These are phyloP conservation scores for Crithidia brevicula DNA, from an alignment of 208 protist genomes.

Conservation along the genomic window DNA sequence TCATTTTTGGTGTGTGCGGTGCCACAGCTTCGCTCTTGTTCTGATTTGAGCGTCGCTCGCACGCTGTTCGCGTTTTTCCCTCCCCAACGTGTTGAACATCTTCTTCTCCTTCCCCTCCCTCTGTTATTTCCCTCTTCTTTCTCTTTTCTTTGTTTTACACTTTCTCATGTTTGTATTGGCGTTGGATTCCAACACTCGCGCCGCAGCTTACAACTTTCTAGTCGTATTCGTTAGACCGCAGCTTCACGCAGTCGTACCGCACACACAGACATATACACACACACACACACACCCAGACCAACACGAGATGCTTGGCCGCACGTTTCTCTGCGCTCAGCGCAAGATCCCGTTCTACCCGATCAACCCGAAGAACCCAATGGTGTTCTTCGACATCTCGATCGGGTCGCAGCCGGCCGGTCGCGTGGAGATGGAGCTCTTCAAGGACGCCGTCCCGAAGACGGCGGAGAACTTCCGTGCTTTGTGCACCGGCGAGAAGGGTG, in stretches of 20 bases:
- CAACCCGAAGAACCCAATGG: slow-evolving; percentile 78
- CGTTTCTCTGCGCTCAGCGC: slow-evolving; percentile 54
- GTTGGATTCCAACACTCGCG: neutral
- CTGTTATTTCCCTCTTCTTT: slow-evolving; percentile 2
- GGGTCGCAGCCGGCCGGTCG: slow-evolving; percentile 80
- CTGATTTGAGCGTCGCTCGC: too few relatives aligned
- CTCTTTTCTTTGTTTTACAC: neutral
- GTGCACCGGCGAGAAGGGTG: slow-evolving; percentile 92
- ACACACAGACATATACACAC: too few relatives aligned
- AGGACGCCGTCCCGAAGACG: slow-evolving; percentile 93
- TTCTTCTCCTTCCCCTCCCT: neutral
- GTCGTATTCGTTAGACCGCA: too few relatives aligned
- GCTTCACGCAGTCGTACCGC: too few relatives aligned
- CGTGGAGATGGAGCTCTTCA: slow-evolving; percentile 94
- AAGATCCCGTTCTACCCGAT: slow-evolving; percentile 87
- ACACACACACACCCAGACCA: slow-evolving; percentile 2
- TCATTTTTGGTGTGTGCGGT: too few relatives aligned
- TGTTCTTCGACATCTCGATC: slow-evolving; percentile 95
- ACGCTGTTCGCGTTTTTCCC: too few relatives aligned
- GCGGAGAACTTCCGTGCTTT: slow-evolving; percentile 95
- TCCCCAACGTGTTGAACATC: too few relatives aligned
- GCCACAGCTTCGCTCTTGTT: too few relatives aligned
- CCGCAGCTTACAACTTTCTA: neutral
- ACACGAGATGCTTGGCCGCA: slow-evolving; percentile 24
- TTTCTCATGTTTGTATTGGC: neutral